Evolutionary conservation across 345 rosid species (phyloP), one percentile per base, ranked within the genome.

Genomic region (Gossypium herbaceum): DNA sequence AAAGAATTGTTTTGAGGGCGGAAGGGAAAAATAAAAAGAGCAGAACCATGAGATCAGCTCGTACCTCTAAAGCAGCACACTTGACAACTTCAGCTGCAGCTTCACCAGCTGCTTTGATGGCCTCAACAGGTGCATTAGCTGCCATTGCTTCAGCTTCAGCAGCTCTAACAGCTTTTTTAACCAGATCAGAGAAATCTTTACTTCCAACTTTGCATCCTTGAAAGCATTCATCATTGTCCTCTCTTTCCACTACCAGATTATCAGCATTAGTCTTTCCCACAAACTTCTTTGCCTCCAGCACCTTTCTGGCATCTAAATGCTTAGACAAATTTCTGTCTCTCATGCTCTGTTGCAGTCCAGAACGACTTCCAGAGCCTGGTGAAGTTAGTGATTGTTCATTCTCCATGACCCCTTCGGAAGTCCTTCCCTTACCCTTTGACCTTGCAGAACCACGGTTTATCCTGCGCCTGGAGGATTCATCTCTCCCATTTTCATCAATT

Each of bases 21-120:
- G 10, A 1, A 6, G 29, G 55, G 2, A n/a, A 39, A 27, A 25
- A 8, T 24, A 48, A 76, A 15, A 73, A 70, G 16, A 58, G 68
- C 29, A 73, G 47, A 68, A 48, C 29, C 16, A 24, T 29, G 62
- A 75, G 77, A 50, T 41, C 54, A 62, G 57, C 29, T 34, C 75
- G 69, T 75, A 82, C 99, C 97, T 95, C 99, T 72, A 88, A 71
- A 47, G 99, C 98, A 27, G 97, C 94, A 78, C 87, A 90, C 81
- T 88, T 95, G 73, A 95, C 99, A 79, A 90, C 93, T 84, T 95
- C 98, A 76, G 99, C 98, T 64, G 99, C 98, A 63, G 92, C 90
- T 62, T 94, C 97, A 10, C 97, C 90, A 20, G 92, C 99, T 75
- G 99, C 99, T 84, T 83, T 93, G 78, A 90, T 81, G 61, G 99